Conservation (phyloP, 1,284 basidiomycete genomes). For the Bjerkandera adusta region DNA sequence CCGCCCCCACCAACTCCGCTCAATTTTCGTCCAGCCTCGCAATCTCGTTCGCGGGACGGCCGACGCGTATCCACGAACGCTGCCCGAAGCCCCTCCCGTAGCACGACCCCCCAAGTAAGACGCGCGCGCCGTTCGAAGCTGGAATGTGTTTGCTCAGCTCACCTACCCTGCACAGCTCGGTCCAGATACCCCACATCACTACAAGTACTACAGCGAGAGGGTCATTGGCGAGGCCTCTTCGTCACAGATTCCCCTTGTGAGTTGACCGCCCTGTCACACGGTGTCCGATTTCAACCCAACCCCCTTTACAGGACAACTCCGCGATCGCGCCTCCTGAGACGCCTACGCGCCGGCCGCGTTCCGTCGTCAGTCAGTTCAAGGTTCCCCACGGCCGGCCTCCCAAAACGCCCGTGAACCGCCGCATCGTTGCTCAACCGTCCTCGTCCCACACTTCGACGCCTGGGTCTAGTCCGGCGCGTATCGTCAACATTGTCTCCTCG, state of each 20-base stretch:
- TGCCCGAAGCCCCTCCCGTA: constrained; percentile 27
- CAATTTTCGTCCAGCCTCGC: constrained; percentile 33
- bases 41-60: constrained; percentile 54
- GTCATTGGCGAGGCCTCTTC: constrained; percentile 28
- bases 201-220: constrained; percentile 30
- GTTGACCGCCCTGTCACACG: no score
- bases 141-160: no score
- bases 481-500: constrained; percentile 74
- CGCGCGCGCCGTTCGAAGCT: constrained; percentile 19
- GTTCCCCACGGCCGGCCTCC: constrained; percentile 12
- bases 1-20: neutral
- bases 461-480: constrained; percentile 40
- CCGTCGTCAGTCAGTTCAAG: constrained; percentile 16
- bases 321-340: constrained; percentile 15
- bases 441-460: constrained; percentile 53
- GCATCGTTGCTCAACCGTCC: constrained; percentile 30
- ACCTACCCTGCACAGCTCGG: no score
- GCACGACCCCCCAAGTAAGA: constrained; percentile 32
- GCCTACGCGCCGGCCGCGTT: constrained; percentile 16
- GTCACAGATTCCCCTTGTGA: constrained; percentile 20
- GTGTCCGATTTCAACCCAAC: neutral
- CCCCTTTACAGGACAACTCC: constrained; percentile 12
- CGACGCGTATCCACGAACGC: constrained; percentile 36
- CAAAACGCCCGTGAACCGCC: constrained; percentile 24
- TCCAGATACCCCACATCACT: constrained; percentile 33